Evolutionary conservation across 2,329 filamentous ascomycete genomes (phyloP).

Genomic region (Penicillium sp.): DNA sequence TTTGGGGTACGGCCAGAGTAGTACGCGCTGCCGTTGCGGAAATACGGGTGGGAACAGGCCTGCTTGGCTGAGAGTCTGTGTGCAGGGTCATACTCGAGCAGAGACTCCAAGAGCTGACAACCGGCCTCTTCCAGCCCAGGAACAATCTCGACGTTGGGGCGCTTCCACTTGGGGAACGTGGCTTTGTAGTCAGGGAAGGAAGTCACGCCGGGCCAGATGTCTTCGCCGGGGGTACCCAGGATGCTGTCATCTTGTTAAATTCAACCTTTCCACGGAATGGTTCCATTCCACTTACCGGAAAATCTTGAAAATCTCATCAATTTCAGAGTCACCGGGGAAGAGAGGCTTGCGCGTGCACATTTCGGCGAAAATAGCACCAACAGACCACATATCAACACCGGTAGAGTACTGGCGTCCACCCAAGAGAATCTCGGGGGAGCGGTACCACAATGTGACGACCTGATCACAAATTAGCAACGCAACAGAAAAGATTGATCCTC

Average conservation of each 20-base stretch:
- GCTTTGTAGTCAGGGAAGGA: slow-evolving; percentile 92
- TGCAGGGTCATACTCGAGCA: slow-evolving; percentile 86
- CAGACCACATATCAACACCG: slow-evolving; percentile 94
- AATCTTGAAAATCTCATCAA: slow-evolving; percentile 93
- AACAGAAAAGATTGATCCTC: too few relatives aligned
- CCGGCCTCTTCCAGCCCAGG: slow-evolving; percentile 68
- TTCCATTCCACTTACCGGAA: slow-evolving; percentile 67
- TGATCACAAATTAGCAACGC: slow-evolving; percentile 30
- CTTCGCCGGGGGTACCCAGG: slow-evolving; percentile 80
- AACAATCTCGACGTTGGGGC: slow-evolving; percentile 69
- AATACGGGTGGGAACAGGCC: slow-evolving; percentile 82
- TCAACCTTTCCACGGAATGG: background rate
- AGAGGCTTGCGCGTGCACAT: slow-evolving; percentile 94
- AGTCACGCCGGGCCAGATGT: slow-evolving; percentile 86
- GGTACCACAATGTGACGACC: slow-evolving; percentile 93
- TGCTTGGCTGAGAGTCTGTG: slow-evolving; percentile 87
- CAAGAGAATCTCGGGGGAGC: slow-evolving; percentile 84
- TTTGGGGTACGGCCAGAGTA: slow-evolving; percentile 48
- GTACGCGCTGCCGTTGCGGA: slow-evolving; percentile 55
- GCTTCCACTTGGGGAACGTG: slow-evolving; percentile 87
- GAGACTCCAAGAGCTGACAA: slow-evolving; percentile 56
- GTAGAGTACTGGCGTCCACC: slow-evolving; percentile 91
- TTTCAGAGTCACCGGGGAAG: slow-evolving; percentile 90
- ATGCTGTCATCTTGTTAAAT: slow-evolving; percentile 51
- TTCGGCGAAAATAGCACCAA: slow-evolving; percentile 92